Conservation (phyloP, 345 rosid species). For the Citrus glauca region DNA sequence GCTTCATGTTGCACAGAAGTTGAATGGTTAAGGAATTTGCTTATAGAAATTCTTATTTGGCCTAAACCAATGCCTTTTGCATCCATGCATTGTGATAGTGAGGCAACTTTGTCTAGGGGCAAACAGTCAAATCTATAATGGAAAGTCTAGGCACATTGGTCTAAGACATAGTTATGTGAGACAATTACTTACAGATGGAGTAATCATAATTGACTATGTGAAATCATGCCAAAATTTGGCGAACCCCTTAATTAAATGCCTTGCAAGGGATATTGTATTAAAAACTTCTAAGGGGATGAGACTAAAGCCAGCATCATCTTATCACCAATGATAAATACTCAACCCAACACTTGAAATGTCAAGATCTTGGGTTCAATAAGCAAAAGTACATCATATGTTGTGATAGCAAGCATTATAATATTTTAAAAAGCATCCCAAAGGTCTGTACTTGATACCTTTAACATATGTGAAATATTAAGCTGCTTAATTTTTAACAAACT, state of each 20-base stretch:
- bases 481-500: not conserved
- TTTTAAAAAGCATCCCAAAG: not conserved
- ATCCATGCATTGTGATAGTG: too few species aligned
- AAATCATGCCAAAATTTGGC: not conserved
- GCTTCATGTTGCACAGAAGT: not conserved
- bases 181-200: too few species aligned
- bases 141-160: too few species aligned
- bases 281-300: not conserved
- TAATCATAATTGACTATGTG: not conserved
- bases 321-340: not conserved
- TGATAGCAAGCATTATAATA: not conserved
- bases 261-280: not conserved
- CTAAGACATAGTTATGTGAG: too few species aligned
- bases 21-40: not conserved
- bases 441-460: not conserved
- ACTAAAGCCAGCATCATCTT: not conserved
- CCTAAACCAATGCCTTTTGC: not conserved
- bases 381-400: not conserved
- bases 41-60: not conserved
- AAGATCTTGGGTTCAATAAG: not conserved
- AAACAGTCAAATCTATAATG: too few species aligned
- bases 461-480: not conserved
- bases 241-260: not conserved
- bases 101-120: too few species aligned
- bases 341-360: not conserved